Conservation (phyloP, 495 filamentous ascomycete genomes). For the Lophiotrema nucula region DNA sequence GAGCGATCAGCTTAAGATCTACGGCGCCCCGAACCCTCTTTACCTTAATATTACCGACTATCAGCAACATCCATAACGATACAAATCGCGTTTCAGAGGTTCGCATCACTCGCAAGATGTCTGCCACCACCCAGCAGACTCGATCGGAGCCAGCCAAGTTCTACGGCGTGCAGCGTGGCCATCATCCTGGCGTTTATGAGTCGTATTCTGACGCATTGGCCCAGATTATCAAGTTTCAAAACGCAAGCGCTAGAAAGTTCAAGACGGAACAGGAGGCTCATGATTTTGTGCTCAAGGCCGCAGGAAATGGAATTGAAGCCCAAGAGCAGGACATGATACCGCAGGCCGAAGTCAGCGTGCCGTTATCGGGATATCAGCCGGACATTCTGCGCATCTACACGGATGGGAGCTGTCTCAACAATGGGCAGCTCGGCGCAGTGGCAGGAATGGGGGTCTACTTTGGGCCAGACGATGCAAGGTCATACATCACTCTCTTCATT, state of each 20-base stretch:
- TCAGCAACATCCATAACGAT: too few species aligned
- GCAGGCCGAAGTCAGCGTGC: slow-evolving; percentile 43
- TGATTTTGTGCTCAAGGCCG: too few species aligned
- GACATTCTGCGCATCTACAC: slow-evolving; percentile 84
- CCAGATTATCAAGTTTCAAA: slow-evolving; percentile 79
- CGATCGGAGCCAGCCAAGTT: slow-evolving; percentile 77
- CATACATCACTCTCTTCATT: slow-evolving; percentile 57
- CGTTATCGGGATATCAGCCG: too few species aligned
- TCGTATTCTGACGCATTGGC: slow-evolving; percentile 76
- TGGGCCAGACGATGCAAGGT: slow-evolving; percentile 65
- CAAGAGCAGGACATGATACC: slow-evolving; percentile 45
- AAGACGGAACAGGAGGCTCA: slow-evolving; percentile 63
- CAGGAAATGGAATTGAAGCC: slow-evolving; percentile 55
- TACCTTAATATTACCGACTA: too few species aligned
- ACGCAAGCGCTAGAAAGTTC: slow-evolving; percentile 87
- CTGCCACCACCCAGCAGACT: too few species aligned
- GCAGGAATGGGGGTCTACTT: slow-evolving; percentile 91
- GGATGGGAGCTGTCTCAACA: slow-evolving; percentile 78
- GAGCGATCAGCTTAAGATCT: too few species aligned
- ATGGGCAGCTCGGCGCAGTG: slow-evolving; percentile 67
- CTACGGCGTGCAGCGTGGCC: slow-evolving; percentile 81
- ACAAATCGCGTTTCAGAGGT: too few species aligned
- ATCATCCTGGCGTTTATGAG: slow-evolving; percentile 81
- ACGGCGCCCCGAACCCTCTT: too few species aligned
- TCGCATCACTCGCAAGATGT: too few species aligned